phyloP scores from a whole-genome alignment of 306 rosid genomes.

The Lathyrus sativus region DNA sequence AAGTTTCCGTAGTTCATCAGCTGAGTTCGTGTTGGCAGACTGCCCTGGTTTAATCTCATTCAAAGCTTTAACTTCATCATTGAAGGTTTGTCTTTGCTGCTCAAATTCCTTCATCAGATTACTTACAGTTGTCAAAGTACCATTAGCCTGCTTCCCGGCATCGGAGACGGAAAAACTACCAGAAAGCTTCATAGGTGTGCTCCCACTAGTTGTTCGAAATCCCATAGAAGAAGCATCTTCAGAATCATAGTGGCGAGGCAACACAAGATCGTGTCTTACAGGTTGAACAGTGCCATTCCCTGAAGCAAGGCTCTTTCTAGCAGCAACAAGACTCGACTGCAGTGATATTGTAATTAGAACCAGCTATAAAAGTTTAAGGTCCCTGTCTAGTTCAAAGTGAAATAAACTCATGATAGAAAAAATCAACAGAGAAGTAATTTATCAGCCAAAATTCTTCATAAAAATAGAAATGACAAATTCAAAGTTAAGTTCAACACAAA shows the following conservation, averaged over 20 bases:
- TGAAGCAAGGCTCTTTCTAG: constrained; percentile 74
- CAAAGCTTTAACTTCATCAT: constrained; percentile 67
- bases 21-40: constrained; percentile 41
- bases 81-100: constrained; percentile 62
- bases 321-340: constrained; percentile 89
- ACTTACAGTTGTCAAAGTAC: constrained; percentile 59
- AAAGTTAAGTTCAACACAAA: background rate
- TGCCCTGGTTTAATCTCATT: constrained; percentile 60
- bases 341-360: constrained; percentile 36
- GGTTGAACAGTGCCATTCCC: constrained; percentile 56
- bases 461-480: constrained; percentile 10
- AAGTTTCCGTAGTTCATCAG: constrained; percentile 73
- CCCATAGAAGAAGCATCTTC: constrained; percentile 66
- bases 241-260: constrained; percentile 63
- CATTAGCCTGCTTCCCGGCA: constrained; percentile 57
- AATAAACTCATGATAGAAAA: background rate
- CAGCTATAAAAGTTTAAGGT: constrained; percentile 1
- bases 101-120: constrained; percentile 82
- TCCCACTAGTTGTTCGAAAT: constrained; percentile 70
- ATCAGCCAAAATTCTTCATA: constrained; percentile 8
- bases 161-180: constrained; percentile 46
- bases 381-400: constrained; percentile 5
- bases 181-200: constrained; percentile 64
- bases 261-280: constrained; percentile 48
- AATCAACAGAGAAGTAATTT: constrained; percentile 22